Base-by-base conservation (phyloP, 805 yeast species). In the Wickerhamomyces bovis region DNA sequence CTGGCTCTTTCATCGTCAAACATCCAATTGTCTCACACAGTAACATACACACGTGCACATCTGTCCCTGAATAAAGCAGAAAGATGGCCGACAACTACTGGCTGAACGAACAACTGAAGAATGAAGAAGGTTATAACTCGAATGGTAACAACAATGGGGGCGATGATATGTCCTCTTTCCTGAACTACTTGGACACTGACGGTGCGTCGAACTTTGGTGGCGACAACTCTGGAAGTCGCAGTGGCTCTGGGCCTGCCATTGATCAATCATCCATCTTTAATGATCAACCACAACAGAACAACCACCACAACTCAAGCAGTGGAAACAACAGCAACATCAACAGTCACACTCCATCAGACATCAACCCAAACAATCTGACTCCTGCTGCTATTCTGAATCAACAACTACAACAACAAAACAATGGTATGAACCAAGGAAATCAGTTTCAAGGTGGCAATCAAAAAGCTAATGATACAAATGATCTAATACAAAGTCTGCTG, bases 111-210 rank as follows among this genome's bases (percentile, higher is more conserved):
- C 59, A 52, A 51, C 45, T 56, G 42, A 57, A 47, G 46, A 55
- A 52, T 38, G 63, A 61, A 19, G 61, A 55, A 10, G 53, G 49
- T 10, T 49, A 42, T 46, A 53, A 40, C 39, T 42, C 31, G 40
- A 52, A 44, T 40, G 44, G 40, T 39, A 54, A 44, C 49, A 48
- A 49, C 38, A 60, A 54, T 33, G 59, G 56, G 44, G 54, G 50
- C 36, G 58, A 57, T 44, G 50, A 62, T 42, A 75, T 76, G 58
- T 71, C 70, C 41, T 63, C 78, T 33, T 81, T 80, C 26, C 61
- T 78, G 33, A 72, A 73, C 53, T 75, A 78, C 49, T 62, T 76
- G 49, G 76, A 75, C 48, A 76, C 46, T 43, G 58, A 53, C 41
- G 39, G 39, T n/a, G 40, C 33, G 28, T 39, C 48, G n/a, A 48